These are phyloP conservation scores for Diaporthe citriasiana DNA, from an alignment of 2,329 filamentous ascomycete species.

Conservation along the genomic window DNA sequence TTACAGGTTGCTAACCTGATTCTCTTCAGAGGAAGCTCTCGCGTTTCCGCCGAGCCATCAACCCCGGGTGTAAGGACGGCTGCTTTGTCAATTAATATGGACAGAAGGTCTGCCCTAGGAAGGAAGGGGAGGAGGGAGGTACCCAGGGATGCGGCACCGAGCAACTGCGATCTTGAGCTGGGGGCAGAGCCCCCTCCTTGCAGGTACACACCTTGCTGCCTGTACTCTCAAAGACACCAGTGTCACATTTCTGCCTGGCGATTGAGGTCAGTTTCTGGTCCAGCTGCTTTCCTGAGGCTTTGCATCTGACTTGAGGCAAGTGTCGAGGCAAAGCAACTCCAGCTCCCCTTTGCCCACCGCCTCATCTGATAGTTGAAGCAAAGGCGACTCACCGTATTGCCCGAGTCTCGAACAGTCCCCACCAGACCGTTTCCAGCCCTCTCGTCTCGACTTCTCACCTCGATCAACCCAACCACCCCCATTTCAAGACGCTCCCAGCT, in stretches of 20 bases:
- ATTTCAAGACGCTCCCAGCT: no score
- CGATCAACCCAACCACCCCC: background rate
- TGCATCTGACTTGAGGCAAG: background rate
- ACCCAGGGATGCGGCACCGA: no score
- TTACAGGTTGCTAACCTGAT: background rate
- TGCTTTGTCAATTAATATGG: background rate
- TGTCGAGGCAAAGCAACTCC: no score
- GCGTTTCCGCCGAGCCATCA: background rate
- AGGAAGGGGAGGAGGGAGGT: background rate
- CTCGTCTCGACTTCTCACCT: no score
- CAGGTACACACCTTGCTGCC: background rate
- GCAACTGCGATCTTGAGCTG: background rate
- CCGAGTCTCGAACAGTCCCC: background rate
- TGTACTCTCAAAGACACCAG: background rate
- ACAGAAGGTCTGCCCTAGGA: background rate
- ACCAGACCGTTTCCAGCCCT: background rate
- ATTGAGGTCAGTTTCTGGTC: no score
- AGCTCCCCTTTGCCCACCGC: background rate
- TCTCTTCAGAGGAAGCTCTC: background rate
- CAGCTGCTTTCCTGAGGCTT: background rate
- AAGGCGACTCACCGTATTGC: background rate
- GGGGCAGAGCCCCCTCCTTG: background rate
- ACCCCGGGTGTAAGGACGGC: background rate
- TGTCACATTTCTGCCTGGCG: background rate
- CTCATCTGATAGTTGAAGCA: background rate